These are phyloP conservation scores for Parathielavia hyrcaniae DNA, from an alignment of 495 filamentous ascomycete genomes.

Conservation along the genomic window DNA sequence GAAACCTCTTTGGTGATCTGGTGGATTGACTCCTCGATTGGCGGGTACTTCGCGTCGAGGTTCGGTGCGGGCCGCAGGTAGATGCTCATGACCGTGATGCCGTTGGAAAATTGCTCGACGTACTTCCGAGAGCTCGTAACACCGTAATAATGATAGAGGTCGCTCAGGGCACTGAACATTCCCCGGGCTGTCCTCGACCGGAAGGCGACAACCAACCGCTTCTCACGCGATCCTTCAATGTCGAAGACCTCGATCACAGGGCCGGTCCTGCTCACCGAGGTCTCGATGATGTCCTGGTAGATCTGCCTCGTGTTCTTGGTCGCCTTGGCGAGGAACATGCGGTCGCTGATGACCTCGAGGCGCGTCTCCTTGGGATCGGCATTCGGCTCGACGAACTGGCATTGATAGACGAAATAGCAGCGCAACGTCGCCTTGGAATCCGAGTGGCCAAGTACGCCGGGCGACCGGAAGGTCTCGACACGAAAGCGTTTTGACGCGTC, in stretches of 20 bases:
- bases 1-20: constrained; percentile 99
- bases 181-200: constrained; percentile 87
- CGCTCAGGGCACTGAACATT: constrained; percentile 89
- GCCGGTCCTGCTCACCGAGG: constrained; percentile 73
- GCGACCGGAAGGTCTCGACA: constrained; percentile 94
- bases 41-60: constrained; percentile 43
- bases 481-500: constrained; percentile 65
- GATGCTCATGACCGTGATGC: constrained; percentile 90
- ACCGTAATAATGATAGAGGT: constrained; percentile 98
- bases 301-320: constrained; percentile 91
- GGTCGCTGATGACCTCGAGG: constrained; percentile 86
- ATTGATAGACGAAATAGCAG: constrained; percentile 98
- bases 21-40: constrained; percentile 89
- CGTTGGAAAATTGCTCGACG: constrained; percentile 97
- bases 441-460: constrained; percentile 53
- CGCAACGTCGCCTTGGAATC: constrained; percentile 70
- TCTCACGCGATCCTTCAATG: constrained; percentile 83
- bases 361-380: constrained; percentile 73
- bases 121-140: constrained; percentile 95
- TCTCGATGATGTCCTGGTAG: constrained; percentile 85
- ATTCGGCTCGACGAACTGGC: constrained; percentile 71
- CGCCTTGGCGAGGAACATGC: constrained; percentile 89
- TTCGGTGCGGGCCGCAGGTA: constrained; percentile 71
- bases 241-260: constrained; percentile 98
- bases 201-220: constrained; percentile 89